A percentile compares a stretch with the other conserved stretches of the same genome.
phyloP scores from a whole-genome alignment of 345 rosid species.

The Citrus mangshanensis region DNA sequence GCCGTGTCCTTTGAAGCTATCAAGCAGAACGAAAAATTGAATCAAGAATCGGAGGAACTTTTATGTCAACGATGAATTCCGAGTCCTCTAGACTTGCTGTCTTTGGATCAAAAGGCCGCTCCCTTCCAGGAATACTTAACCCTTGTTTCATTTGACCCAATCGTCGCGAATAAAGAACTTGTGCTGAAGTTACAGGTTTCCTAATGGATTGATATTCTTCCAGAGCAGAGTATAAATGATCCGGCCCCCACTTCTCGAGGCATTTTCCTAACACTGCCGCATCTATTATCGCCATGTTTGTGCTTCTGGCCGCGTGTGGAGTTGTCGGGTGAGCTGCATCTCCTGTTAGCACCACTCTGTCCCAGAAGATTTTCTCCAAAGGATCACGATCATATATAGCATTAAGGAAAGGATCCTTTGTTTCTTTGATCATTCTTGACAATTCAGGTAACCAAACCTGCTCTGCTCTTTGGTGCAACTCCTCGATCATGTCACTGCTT shows the following conservation, averaged over 20 bases:
- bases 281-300: slow-evolving; percentile 72
- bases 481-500: slow-evolving; percentile 44
- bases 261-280: slow-evolving; percentile 63
- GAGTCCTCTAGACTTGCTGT: slow-evolving; percentile 28
- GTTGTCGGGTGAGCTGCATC: slow-evolving; percentile 84
- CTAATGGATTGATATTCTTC: slow-evolving; percentile 60
- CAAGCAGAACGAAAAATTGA: slow-evolving; percentile 5
- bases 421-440: slow-evolving; percentile 51
- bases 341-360: slow-evolving; percentile 20
- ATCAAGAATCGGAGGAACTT: slow-evolving; percentile 28
- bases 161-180: slow-evolving; percentile 53
- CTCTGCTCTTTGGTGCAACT: slow-evolving; percentile 61
- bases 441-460: slow-evolving; percentile 60
- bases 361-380: slow-evolving; percentile 45
- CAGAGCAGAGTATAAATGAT: slow-evolving; percentile 46
- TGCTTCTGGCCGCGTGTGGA: slow-evolving; percentile 70
- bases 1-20: neutral
- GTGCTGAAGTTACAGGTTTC: slow-evolving; percentile 51
- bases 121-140: slow-evolving; percentile 27
- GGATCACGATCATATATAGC: slow-evolving; percentile 72
- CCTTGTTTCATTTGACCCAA: slow-evolving; percentile 69
- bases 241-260: slow-evolving; percentile 26
- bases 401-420: slow-evolving; percentile 68
- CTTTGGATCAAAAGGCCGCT: slow-evolving; percentile 29
- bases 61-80: slow-evolving; percentile 24